Percentiles rank a stretch among this genome's conserved stretches.
Evolutionary conservation across 2,329 filamentous ascomycete genomes (phyloP).

Genomic region (Ophiostoma pallidulum): DNA sequence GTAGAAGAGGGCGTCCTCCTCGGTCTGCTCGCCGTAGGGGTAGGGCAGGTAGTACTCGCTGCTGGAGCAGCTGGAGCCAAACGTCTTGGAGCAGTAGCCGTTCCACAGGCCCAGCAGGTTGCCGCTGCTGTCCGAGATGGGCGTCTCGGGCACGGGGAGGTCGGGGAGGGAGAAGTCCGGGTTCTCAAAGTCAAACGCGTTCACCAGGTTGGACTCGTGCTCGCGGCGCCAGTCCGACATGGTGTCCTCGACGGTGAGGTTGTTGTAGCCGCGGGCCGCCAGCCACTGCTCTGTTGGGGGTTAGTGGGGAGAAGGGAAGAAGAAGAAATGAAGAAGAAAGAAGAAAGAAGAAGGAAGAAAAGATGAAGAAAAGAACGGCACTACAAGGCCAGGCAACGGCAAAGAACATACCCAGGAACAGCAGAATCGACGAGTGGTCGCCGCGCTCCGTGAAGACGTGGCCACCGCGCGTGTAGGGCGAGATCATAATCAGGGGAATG

Average conservation of each 20-base stretch:
- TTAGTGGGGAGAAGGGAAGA: too few relatives aligned
- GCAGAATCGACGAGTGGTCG: conserved; percentile 46
- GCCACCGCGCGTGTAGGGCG: conserved; percentile 44
- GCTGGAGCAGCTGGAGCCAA: conserved; percentile 24
- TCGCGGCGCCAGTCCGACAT: conserved; percentile 21
- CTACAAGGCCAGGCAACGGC: too few relatives aligned
- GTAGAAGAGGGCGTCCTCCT: conserved; percentile 31
- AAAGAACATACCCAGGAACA: too few relatives aligned
- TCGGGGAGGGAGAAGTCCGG: conserved; percentile 39
- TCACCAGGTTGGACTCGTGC: conserved; percentile 20
- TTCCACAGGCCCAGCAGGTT: conserved; percentile 32
- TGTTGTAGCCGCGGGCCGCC: conserved; percentile 24
- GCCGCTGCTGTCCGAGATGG: conserved; percentile 32
- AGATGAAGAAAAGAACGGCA: too few relatives aligned
- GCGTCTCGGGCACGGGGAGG: conserved; percentile 34
- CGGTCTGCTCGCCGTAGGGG: conserved; percentile 34
- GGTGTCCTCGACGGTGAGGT: conserved; percentile 15
- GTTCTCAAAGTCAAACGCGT: conserved; percentile 21
- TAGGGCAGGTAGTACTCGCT: conserved; percentile 23
- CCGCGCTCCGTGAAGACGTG: conserved; percentile 44
- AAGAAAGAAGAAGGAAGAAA: too few relatives aligned
- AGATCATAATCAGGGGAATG: conserved; percentile 45
- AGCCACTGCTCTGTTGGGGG: conserved; percentile 26
- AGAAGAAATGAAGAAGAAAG: too few relatives aligned
- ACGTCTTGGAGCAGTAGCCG: conserved; percentile 30